phyloP scores from a whole-genome alignment of 345 rosid species.

The Microcos paniculata region DNA sequence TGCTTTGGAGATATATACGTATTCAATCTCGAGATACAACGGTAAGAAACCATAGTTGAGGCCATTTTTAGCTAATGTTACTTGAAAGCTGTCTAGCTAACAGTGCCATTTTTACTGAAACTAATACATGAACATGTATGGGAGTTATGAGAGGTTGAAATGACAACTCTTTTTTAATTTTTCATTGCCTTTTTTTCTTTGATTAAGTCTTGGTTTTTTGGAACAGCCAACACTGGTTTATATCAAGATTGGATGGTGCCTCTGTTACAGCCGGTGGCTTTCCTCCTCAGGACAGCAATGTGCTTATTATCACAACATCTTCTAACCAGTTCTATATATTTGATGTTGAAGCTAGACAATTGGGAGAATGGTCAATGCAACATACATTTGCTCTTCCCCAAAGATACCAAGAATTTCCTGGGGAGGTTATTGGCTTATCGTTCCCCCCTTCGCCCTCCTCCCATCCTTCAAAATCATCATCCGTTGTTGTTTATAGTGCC shows the following conservation, averaged over 20 bases:
- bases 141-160: neutral
- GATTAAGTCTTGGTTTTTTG: constrained; percentile 6
- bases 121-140: neutral
- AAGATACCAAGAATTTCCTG: constrained; percentile 94
- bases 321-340: constrained; percentile 81
- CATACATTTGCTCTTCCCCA: constrained; percentile 60
- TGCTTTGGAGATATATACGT: constrained; percentile 90
- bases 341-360: constrained; percentile 85
- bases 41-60: constrained; percentile 36
- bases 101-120: neutral
- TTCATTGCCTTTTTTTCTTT: constrained; percentile 1
- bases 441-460: constrained; percentile 68
- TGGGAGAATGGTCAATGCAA: constrained; percentile 85
- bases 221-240: constrained; percentile 96
- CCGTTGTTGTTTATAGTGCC: constrained; percentile 76
- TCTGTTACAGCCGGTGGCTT: constrained; percentile 92
- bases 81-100: neutral
- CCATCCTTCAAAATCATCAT: constrained; percentile 51
- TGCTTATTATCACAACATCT: constrained; percentile 74
- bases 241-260: constrained; percentile 86
- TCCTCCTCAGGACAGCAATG: constrained; percentile 68
- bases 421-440: constrained; percentile 89
- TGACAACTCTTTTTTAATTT: neutral
- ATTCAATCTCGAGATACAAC: constrained; percentile 76
- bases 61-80: neutral